Conservation (phyloP, 2,329 filamentous ascomycete species). For the Penicillium oxalicum region DNA sequence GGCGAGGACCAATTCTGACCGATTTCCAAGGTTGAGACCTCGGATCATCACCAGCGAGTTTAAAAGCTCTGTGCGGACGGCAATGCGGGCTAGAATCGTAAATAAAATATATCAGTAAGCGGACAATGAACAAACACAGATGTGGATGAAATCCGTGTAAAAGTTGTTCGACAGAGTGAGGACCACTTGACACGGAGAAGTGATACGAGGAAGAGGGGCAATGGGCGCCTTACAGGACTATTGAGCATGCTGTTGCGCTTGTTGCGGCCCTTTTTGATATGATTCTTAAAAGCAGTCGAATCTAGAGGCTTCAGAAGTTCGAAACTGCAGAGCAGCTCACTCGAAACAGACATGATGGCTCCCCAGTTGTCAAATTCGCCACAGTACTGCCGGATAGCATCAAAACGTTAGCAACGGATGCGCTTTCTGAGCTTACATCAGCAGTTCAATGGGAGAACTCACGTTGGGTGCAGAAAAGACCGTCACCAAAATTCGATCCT, state of each 20-base stretch:
- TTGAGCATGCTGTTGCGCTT: conserved; percentile 93
- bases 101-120: conserved; percentile 14
- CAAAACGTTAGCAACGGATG: conserved; percentile 19
- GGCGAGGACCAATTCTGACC: conserved; percentile 4
- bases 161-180: conserved; percentile 16
- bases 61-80: conserved; percentile 44
- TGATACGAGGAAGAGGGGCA: conserved; percentile 13
- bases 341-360: conserved; percentile 95
- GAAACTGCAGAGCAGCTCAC: conserved; percentile 90
- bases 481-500: conserved; percentile 86
- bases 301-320: conserved; percentile 94
- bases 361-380: conserved; percentile 99
- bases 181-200: conserved; percentile 18
- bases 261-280: conserved; percentile 97
- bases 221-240: conserved; percentile 68
- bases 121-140: conserved; percentile 1
- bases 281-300: conserved; percentile 91
- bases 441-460: conserved; percentile 39
- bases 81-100: conserved; percentile 34
- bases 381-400: conserved; percentile 63
- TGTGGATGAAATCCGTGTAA: conserved; percentile 13
- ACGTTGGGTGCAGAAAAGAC: conserved; percentile 97
- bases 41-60: conserved; percentile 3
- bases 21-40: conserved; percentile 6
- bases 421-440: background rate